phyloP scores from a whole-genome alignment of 106 monocot species.

The Allium cepa region DNA sequence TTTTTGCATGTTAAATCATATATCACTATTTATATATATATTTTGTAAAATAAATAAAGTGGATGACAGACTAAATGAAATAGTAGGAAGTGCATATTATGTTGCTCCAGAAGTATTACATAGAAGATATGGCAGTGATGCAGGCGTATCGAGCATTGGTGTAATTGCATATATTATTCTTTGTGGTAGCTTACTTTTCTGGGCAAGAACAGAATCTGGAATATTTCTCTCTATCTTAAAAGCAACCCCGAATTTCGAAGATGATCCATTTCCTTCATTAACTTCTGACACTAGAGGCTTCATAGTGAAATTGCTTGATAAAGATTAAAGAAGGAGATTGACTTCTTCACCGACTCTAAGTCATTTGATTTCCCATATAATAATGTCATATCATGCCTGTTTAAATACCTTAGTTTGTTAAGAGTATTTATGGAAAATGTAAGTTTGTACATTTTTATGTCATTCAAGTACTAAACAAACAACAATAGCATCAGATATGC shows the following conservation, averaged over 20 bases:
- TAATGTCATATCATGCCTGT: not conserved
- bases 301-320: conserved; percentile 59
- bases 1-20: too few relatives aligned
- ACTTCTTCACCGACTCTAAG: conserved; percentile 44
- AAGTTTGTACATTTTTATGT: not conserved
- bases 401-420: not conserved
- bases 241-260: conserved; percentile 68
- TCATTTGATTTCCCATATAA: conserved; percentile 6
- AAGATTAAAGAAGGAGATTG: conserved; percentile 55
- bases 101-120: conserved; percentile 48
- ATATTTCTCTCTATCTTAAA: too few relatives aligned
- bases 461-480: not conserved
- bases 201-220: too few relatives aligned
- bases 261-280: conserved; percentile 71
- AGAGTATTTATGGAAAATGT: too few relatives aligned
- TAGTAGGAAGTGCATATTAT: conserved; percentile 43
- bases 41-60: too few relatives aligned
- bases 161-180: conserved; percentile 49
- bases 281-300: conserved; percentile 64
- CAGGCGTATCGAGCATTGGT: conserved; percentile 54
- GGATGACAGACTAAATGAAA: too few relatives aligned
- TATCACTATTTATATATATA: too few relatives aligned
- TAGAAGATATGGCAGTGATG: conserved; percentile 42
- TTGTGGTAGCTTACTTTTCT: too few relatives aligned
- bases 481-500: not conserved